Conservation (phyloP, 2,329 filamentous ascomycete genomes). For the Leptographium flavum region DNA sequence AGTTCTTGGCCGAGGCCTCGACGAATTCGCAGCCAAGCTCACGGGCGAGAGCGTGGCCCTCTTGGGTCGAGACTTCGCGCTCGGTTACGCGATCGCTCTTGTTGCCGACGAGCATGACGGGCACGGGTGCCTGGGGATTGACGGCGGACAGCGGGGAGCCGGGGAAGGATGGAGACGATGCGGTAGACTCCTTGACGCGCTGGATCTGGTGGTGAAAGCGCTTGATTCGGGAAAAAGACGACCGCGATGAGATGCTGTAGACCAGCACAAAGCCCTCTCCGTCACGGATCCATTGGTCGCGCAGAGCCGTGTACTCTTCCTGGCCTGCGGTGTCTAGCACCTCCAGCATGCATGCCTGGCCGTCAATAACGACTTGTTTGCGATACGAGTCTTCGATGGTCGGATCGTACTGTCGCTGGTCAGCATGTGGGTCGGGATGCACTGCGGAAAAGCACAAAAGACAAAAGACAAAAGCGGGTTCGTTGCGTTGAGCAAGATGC, state of each 20-base stretch:
- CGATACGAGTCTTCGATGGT: conserved; percentile 82
- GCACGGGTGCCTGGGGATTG: conserved; percentile 54
- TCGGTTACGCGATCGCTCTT: conserved; percentile 96
- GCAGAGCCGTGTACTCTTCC: conserved; percentile 92
- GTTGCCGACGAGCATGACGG: conserved; percentile 97
- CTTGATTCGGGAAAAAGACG: conserved; percentile 88
- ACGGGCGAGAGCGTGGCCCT: conserved; percentile 80
- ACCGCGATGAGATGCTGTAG: conserved; percentile 95
- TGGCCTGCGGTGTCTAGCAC: conserved; percentile 95
- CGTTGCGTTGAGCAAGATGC: background rate
- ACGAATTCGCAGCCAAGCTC: conserved; percentile 94
- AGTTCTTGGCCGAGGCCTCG: conserved; percentile 93
- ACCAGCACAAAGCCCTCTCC: conserved; percentile 95
- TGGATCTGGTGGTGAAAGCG: conserved; percentile 95
- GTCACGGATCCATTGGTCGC: conserved; percentile 97
- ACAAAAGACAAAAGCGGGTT: background rate
- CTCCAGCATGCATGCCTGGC: conserved; percentile 92
- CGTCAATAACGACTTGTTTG: conserved; percentile 86
- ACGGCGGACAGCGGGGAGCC: conserved; percentile 54
- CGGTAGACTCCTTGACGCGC: conserved; percentile 83
- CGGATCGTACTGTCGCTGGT: conserved; percentile 53
- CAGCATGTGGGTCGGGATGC: too few species aligned
- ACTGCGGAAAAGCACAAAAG: background rate
- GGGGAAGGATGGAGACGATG: conserved; percentile 61
- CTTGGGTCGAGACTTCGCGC: conserved; percentile 90